Base-by-base conservation (phyloP, 164 flowering plant species). In the Nymphaea thermarum region DNA sequence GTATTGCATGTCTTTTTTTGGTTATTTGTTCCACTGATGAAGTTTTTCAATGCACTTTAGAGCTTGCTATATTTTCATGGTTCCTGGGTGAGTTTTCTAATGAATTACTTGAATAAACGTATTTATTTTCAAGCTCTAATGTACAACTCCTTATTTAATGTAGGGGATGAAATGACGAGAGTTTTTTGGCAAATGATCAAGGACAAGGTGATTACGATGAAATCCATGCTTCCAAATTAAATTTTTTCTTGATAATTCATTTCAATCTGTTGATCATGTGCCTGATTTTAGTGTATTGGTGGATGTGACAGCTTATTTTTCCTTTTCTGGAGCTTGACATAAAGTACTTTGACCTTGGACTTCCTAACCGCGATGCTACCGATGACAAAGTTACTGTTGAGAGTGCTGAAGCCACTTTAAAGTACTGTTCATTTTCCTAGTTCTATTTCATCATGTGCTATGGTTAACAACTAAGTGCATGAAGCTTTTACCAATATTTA, bases 91-190 rank as follows among this genome's bases (percentile, higher is more conserved):
- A 1, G 16, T 8, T 55, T 8, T 8, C 16, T 55, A 12, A 62
- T 11, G 7, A 25, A 44, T 64, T 16, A 17, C n/a, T 47, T 4
- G 5, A 18, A 36, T 41, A 15, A 36, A 3, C 66, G 3, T 43
- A 4, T 71, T 57, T 65, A 16, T 42, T 44, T 3, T 55, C 43
- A 8, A 2, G 2, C 42, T 65, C 6, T 44, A 44, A 36, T 68
- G 17, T 25, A 0, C 0, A 2, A 51, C 14, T 51, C 5, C 60
- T 5, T 47, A 59, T 14, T 41, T 55, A 51, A 36, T 73, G 44
- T 81, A 93, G 97, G 98, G 41, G 98, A 93, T 86, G 98, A 93
- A 79, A 93, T 93, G 97, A 91, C 98, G 61, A 78, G 98, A 41
- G 80, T 93, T n/a, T 74, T 93, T 72, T 93, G 98, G 98, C 64